Conservation (phyloP, 306 rosid species). For the Pyrus bretschneideri region DNA sequence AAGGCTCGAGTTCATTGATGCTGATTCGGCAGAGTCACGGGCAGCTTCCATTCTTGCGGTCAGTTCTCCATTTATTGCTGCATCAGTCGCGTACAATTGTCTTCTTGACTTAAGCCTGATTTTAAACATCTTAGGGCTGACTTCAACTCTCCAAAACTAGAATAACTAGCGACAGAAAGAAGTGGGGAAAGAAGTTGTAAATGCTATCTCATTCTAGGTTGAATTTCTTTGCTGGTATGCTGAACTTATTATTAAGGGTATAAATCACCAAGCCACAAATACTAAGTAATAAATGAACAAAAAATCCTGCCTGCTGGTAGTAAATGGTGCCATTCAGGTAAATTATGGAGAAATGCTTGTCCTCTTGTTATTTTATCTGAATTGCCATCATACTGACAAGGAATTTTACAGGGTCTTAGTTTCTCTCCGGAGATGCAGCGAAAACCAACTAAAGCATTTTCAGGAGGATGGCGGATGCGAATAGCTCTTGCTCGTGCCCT, state of each 20-base stretch:
- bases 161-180: not conserved
- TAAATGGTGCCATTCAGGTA: not conserved
- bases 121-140: not conserved
- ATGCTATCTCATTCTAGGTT: not conserved
- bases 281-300: not conserved
- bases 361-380: not conserved
- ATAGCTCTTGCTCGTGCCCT: conserved; percentile 99
- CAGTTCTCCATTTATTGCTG: conserved; percentile 34
- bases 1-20: conserved; percentile 86
- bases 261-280: not conserved
- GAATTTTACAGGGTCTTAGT: conserved; percentile 75
- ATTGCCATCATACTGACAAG: conserved; percentile 11
- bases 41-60: conserved; percentile 98
- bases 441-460: conserved; percentile 80
- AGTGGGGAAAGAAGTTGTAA: not conserved
- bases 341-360: not conserved
- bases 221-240: not conserved
- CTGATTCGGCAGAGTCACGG: conserved; percentile 89
- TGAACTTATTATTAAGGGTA: not conserved
- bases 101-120: not conserved
- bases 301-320: not conserved
- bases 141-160: not conserved
- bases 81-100: not conserved
- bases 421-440: conserved; percentile 88
- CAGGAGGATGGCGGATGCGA: conserved; percentile 99